Evolutionary conservation across 805 yeast species (phyloP), one percentile per base, ranked within the genome.

Genomic region (Yueomyces sp.): DNA sequence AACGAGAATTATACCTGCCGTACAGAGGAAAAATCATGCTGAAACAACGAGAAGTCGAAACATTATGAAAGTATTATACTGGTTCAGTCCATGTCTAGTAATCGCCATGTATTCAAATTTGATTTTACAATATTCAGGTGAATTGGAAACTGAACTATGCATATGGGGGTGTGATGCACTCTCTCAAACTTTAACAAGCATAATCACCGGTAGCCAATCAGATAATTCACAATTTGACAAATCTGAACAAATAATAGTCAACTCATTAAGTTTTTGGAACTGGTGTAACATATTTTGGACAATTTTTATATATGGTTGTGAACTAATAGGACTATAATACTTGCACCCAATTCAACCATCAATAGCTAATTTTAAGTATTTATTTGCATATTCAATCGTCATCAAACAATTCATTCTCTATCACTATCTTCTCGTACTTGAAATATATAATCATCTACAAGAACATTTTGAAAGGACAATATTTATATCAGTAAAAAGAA

Each of bases 231-330:
- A 9, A 6, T 6, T 30, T 30, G 33, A 30, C 33, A 30, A 30
- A 30, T 6, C 9, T 30, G 33, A 30, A 26, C 57, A 50, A 40
- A 47, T 67, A 3, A 50, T 63, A 42, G 68, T 74, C 39, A 72
- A 79, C 57, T 81, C 95, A n/a, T 83, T 94, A 85, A 87, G 86
- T 54, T 84, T 92, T 59, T 90, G 98, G 97, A 85, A 88, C 54
- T 90, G 97, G 97, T 75, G 85, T 46, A 90, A 90, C 59, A 84
- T 90, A 68, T 78, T 81, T 51, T 73, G 81, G 43, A 83, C 94
- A 8, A 65, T 92, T 45, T 66, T 77, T n/a, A 68, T 92, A 29
- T 90, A 90, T 62, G 79, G 81, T 31, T 68, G 83, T 40, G 98
- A 90, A 64, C 67, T 90, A 47, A 62, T 78, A 26, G 60, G 64